Evolutionary conservation across 2,329 filamentous ascomycete genomes (phyloP).

Genomic region (Ascocoryne sarcoides): DNA sequence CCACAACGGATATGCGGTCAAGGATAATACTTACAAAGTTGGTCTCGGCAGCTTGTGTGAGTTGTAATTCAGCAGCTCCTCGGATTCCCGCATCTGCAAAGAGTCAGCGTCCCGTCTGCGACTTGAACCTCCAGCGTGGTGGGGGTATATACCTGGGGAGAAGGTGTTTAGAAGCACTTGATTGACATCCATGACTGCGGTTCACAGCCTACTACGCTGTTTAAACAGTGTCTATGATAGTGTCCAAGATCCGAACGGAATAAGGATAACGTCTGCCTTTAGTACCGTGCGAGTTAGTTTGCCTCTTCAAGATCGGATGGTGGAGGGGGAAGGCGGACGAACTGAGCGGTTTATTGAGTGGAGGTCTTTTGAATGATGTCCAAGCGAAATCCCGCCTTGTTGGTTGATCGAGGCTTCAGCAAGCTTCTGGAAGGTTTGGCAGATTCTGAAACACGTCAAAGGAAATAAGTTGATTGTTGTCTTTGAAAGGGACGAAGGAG

Average conservation of each 20-base stretch:
- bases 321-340: conserved; percentile 7
- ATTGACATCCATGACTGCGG: conserved; percentile 82
- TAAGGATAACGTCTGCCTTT: background rate
- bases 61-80: conserved; percentile 87
- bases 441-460: conserved; percentile 11
- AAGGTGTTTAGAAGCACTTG: conserved; percentile 96
- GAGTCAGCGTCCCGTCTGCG: conserved; percentile 28
- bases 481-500: conserved; percentile 15
- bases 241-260: no score
- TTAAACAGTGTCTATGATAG: background rate
- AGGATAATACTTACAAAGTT: conserved; percentile 69
- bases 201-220: conserved; percentile 15
- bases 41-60: conserved; percentile 81
- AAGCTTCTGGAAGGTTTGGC: conserved; percentile 15
- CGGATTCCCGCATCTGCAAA: conserved; percentile 75
- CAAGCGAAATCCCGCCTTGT: conserved; percentile 17
- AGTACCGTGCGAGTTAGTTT: conserved; percentile 7
- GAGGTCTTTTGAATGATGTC: conserved; percentile 14
- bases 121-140: conserved; percentile 4
- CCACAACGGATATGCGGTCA: conserved; percentile 26
- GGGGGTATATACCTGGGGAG: conserved; percentile 65
- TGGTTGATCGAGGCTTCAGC: conserved; percentile 13
- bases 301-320: conserved; percentile 13
- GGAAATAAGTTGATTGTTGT: conserved; percentile 11
- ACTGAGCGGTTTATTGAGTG: conserved; percentile 13